These are phyloP conservation scores for Hevea brasiliensis DNA, from an alignment of 345 rosid species.

Conservation along the genomic window DNA sequence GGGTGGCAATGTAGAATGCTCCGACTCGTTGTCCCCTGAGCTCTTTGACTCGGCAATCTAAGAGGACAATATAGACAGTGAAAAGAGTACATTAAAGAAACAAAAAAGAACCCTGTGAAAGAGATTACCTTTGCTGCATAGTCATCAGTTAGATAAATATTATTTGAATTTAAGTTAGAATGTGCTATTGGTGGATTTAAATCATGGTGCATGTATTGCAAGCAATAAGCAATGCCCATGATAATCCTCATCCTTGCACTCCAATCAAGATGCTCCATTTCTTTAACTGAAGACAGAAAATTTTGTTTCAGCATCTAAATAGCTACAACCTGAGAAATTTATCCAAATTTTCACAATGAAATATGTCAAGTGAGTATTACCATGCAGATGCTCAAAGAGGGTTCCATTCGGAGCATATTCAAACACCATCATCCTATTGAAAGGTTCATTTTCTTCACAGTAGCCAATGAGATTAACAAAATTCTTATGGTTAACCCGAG, in stretches of 20 bases:
- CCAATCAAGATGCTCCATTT: slow-evolving; percentile 96
- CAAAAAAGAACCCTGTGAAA: background rate
- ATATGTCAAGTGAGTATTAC: slow-evolving; percentile 38
- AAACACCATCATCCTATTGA: slow-evolving; percentile 95
- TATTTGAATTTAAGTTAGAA: slow-evolving; percentile 40
- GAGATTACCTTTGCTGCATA: slow-evolving; percentile 82
- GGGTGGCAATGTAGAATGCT: slow-evolving; percentile 47
- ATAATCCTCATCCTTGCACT: slow-evolving; percentile 71
- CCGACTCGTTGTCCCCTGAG: slow-evolving; percentile 39
- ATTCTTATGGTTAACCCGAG: slow-evolving; percentile 88
- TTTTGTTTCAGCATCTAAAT: slow-evolving; percentile 20
- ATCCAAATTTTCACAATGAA: background rate
- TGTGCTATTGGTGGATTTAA: slow-evolving; percentile 74
- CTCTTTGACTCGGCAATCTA: slow-evolving; percentile 62
- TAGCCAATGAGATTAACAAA: slow-evolving; percentile 86
- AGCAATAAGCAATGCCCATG: slow-evolving; percentile 91
- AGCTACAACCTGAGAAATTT: slow-evolving; percentile 1
- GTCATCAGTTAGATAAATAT: slow-evolving; percentile 75
- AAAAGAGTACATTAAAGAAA: background rate
- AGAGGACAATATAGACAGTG: background rate
- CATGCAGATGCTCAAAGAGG: slow-evolving; percentile 83
- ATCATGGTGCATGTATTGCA: slow-evolving; percentile 87
- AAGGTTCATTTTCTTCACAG: slow-evolving; percentile 87
- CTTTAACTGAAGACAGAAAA: slow-evolving; percentile 53
- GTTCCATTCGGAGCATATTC: slow-evolving; percentile 95